phyloP scores from a whole-genome alignment of 768 basidiomycete species.

The Tephrocybe rancida region DNA sequence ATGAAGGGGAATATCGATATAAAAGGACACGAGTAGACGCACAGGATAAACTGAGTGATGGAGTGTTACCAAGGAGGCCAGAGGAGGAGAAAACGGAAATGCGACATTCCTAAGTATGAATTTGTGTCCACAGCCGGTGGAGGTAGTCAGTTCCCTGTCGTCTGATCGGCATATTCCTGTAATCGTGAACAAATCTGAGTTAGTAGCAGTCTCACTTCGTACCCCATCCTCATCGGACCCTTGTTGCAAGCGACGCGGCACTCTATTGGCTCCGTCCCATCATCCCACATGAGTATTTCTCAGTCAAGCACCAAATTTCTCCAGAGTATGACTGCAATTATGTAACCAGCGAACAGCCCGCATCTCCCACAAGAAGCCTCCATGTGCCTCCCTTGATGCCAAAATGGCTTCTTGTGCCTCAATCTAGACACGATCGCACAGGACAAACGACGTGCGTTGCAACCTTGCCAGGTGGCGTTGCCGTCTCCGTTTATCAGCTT shows the following conservation, averaged over 20 bases:
- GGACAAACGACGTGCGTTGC: constrained; percentile 18
- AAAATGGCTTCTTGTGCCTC: constrained; percentile 22
- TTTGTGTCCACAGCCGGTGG: constrained; percentile 21
- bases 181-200: constrained; percentile 23
- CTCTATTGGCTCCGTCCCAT: constrained; percentile 31
- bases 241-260: constrained; percentile 37
- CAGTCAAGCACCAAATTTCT: not conserved
- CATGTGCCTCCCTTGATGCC: constrained; percentile 24
- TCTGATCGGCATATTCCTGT: constrained; percentile 39
- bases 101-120: constrained; percentile 32
- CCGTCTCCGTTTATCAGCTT: constrained; percentile 20
- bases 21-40: constrained; percentile 35
- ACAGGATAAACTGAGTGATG: constrained; percentile 38
- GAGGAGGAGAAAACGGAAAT: constrained; percentile 31
- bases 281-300: constrained; percentile 16
- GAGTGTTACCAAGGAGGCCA: constrained; percentile 47
- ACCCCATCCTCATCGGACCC: constrained; percentile 43
- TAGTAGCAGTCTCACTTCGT: constrained; percentile 7
- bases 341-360: constrained; percentile 14
- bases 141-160: constrained; percentile 22
- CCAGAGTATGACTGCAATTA: not conserved
- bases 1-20: constrained; percentile 32
- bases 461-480: constrained; percentile 19
- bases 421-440: constrained; percentile 3
- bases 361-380: constrained; percentile 9